Conservation (phyloP, 495 filamentous ascomycete species). For the Mycothermus thermophilus region DNA sequence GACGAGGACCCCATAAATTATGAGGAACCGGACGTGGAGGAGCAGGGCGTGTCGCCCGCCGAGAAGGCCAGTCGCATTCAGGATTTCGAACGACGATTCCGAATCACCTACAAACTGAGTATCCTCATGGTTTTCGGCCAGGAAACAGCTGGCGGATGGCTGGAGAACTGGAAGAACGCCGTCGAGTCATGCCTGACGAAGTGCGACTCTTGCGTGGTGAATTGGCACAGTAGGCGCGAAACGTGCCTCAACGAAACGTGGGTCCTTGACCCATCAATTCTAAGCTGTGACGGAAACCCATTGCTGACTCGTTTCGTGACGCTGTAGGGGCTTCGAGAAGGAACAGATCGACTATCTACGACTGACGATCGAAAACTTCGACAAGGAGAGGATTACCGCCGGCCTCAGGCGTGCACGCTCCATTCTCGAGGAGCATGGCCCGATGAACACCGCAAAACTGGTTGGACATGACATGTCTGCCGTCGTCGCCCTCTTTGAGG, state of each 20-base stretch:
- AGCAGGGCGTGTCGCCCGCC: slow-evolving; percentile 14
- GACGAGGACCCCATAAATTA: slow-evolving; percentile 38
- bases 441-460: slow-evolving; percentile 18
- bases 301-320: slow-evolving; percentile 20
- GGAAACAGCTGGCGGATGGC: slow-evolving; percentile 45
- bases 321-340: too few species aligned
- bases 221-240: slow-evolving; percentile 53
- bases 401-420: slow-evolving; percentile 24
- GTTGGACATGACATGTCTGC: slow-evolving; percentile 21
- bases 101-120: slow-evolving; percentile 47
- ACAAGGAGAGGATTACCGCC: slow-evolving; percentile 21
- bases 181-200: slow-evolving; percentile 37
- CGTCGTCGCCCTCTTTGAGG: slow-evolving; percentile 38
- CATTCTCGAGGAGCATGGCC: slow-evolving; percentile 25
- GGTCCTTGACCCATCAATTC: slow-evolving; percentile 23
- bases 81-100: slow-evolving; percentile 37
- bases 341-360: slow-evolving; percentile 21
- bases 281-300: not conserved
- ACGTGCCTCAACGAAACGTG: slow-evolving; percentile 27
- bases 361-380: slow-evolving; percentile 32
- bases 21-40: slow-evolving; percentile 33
- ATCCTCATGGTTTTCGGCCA: slow-evolving; percentile 53
- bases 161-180: slow-evolving; percentile 42
- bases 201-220: slow-evolving; percentile 68
- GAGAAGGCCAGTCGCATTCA: slow-evolving; percentile 31